phyloP scores from a whole-genome alignment of 2,329 filamentous ascomycete genomes.

The Ophiocordyceps robertsii region DNA sequence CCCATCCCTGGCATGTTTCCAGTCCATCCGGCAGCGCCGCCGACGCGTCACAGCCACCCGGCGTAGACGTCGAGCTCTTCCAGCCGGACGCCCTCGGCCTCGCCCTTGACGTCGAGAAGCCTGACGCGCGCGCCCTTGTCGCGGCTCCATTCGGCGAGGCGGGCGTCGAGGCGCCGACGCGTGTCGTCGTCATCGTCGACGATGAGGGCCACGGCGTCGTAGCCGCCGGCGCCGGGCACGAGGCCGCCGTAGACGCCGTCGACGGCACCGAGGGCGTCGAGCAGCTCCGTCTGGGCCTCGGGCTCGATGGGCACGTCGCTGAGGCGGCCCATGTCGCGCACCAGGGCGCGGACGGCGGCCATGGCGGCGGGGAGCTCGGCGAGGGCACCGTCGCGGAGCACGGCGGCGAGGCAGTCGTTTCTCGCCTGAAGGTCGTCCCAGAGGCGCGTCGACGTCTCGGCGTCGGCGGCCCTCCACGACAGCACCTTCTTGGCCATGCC shows the following conservation, averaged over 20 bases:
- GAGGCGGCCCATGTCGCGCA: conserved; percentile 61
- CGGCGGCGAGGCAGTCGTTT: conserved; percentile 57
- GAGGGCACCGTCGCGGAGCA: conserved; percentile 39
- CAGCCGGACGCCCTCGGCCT: conserved; percentile 50
- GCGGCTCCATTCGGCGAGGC: conserved; percentile 52
- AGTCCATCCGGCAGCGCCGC: background rate
- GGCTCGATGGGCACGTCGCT: conserved; percentile 85
- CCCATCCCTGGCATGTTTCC: background rate
- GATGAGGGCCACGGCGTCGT: conserved; percentile 75
- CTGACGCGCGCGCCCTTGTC: conserved; percentile 50
- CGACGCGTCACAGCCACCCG: conserved; percentile 24
- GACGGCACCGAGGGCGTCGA: conserved; percentile 61
- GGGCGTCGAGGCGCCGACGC: conserved; percentile 41
- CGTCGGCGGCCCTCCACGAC: conserved; percentile 58
- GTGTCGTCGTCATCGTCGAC: conserved; percentile 60
- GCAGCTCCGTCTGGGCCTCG: conserved; percentile 64
- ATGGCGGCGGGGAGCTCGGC: conserved; percentile 31
- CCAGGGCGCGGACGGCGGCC: conserved; percentile 42
- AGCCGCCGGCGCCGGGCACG: conserved; percentile 87
- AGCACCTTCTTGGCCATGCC: conserved; percentile 92
- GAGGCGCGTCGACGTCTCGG: conserved; percentile 49
- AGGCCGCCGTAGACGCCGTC: conserved; percentile 81
- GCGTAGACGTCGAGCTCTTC: conserved; percentile 31
- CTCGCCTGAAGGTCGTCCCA: conserved; percentile 63
- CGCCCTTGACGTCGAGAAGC: conserved; percentile 56